Evolutionary conservation across 768 basidiomycete species (phyloP), one percentile per base, ranked within the genome.

Genomic region (Grammothele lineata): DNA sequence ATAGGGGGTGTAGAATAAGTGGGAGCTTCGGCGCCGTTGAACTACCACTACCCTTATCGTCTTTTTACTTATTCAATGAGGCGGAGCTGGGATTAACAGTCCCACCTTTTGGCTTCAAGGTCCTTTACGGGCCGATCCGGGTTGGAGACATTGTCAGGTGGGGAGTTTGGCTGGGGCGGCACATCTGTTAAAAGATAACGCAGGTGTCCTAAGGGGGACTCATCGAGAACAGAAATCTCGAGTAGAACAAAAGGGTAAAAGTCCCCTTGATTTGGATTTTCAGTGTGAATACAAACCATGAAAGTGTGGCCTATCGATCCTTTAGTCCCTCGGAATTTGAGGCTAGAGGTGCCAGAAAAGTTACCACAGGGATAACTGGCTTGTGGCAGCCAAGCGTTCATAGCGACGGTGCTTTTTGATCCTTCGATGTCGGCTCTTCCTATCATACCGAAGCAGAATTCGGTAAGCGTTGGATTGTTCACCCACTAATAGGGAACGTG

Each of bases 281-380:
- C 80, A 82, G 79, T 81, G 75, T 77, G 77, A 78, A 82, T 80
- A 82, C 77, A 80, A 80, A 83, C 80, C 78, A 78, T 81, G 80
- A 83, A 83, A 84, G 81, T 78, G 78, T 79, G 80, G 82, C 80
- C 81, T 81, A 83, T 82, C 78, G 78, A 83, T 82, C 81, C 80
- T 54, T 84, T 81, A 78, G 80, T 79, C 78, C 78, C 77, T 80
- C 76, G 67, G 81, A 80, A 76, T 81, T 80, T 78, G 76, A 80
- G 77, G 78, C 78, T 80, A 82, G 81, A 81, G 80, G 80, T 83
- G 81, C 78, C 79, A 81, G 78, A 81, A 81, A 82, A 81, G 76
- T 79, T 72, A 83, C 81, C 79, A 81, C 78, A 80, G 77, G 80
- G 79, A 80, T 80, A 81, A 82, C 79, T 80, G 79, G 78, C 80